Base-by-base conservation (phyloP, 768 basidiomycete species). In the Auriculariales sp. region DNA sequence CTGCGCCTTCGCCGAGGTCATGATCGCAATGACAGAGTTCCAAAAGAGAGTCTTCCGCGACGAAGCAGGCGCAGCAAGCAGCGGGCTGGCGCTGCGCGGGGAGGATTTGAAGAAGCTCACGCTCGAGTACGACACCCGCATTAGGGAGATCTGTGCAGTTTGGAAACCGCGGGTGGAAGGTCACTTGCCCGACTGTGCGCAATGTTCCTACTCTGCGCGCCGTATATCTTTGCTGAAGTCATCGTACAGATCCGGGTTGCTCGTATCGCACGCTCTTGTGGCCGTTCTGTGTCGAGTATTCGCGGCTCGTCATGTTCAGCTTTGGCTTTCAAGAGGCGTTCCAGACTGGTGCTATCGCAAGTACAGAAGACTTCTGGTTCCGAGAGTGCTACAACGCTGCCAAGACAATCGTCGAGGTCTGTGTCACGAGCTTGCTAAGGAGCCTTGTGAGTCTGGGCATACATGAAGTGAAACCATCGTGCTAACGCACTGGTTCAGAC, bases 251-350 rank as follows among this genome's bases (percentile, higher is more conserved):
- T 28, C 46, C 30, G 30, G 44, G 49, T n/a, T 49, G 30, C 44
- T 42, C 19, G 25, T 53, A 49, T 45, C 32, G 39, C 29, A 39
- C 36, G 34, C 49, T 25, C 27, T 33, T 57, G 19, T 48, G 53
- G 39, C 56, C 56, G 12, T 57, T 57, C 49, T 57, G 42, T 36
- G 55, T 56, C 48, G 51, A 54, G 29, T 59, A 59, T 42, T 58
- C 57, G 25, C 58, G 58, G 22, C 53, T 59, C 24, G 58, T 59
- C 24, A 55, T 59, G 45, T 56, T 53, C 47, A 58, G 57, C 6
- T 58, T 59, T 48, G 55, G 58, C 47, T 59, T 59, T 54, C 58
- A 59, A 50, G 56, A 59, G 42, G 55, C 56, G 33, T 56, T 55
- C 30, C 48, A 55, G 33, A 53, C 52, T 25, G 55, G 57, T 12